These are phyloP conservation scores for Claviceps sp. DNA, from an alignment of 2,329 filamentous ascomycete genomes.

Conservation along the genomic window DNA sequence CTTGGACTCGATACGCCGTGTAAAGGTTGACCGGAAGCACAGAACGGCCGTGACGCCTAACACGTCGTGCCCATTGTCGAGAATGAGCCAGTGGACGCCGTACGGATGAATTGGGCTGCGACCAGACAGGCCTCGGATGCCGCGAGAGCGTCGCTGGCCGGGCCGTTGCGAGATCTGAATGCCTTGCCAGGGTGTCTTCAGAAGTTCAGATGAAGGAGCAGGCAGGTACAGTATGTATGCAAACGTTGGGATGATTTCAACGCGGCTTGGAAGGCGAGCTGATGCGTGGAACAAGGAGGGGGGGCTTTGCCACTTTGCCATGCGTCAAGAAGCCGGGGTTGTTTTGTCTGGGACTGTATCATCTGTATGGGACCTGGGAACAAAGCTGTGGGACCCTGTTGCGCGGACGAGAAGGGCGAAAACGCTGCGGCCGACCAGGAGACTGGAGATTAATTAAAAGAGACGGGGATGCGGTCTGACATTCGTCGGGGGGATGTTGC, in stretches of 20 bases:
- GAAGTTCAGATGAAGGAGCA: conserved; percentile 2
- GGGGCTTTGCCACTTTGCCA: conserved; percentile 6
- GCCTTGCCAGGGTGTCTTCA: not conserved
- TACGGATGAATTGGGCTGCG: conserved; percentile 3
- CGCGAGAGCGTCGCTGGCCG: conserved; percentile 2
- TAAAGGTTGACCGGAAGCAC: conserved; percentile 3
- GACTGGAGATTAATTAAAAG: not conserved
- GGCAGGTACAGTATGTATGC: not conserved
- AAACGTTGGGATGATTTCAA: conserved; percentile 5
- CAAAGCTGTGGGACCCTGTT: not conserved
- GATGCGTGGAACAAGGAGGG: not conserved
- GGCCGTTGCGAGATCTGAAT: not conserved
- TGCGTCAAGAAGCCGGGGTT: conserved; percentile 13
- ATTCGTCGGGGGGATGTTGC: not conserved
- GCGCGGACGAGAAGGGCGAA: not conserved
- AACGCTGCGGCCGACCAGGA: not conserved
- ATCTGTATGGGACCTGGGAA: not conserved
- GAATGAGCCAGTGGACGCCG: conserved; percentile 5
- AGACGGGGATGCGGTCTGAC: not conserved
- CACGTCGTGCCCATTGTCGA: conserved; percentile 9
- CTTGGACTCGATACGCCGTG: too few species aligned
- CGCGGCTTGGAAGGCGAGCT: not conserved
- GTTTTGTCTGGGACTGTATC: not conserved
- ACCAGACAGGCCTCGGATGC: conserved; percentile 1
- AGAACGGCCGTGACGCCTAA: conserved; percentile 7